Percentiles rank a stretch among this genome's conserved stretches.
These are phyloP conservation scores for Marasmius oreades DNA, from an alignment of 1,284 basidiomycete genomes.

Conservation along the genomic window DNA sequence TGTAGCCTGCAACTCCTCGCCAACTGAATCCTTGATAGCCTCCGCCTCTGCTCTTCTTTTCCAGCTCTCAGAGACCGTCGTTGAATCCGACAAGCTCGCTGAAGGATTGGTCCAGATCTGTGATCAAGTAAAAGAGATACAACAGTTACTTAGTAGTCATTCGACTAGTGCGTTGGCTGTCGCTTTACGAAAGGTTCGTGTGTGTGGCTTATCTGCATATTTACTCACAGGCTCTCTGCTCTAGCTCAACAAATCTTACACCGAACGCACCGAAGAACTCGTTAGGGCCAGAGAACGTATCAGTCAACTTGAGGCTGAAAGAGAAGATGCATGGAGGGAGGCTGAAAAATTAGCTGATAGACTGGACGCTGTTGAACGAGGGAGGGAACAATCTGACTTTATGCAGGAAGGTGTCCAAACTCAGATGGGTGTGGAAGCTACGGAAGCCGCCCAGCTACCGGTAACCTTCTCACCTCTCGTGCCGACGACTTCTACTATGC, in stretches of 20 bases:
- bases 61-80: constrained; percentile 58
- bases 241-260: constrained; percentile 66
- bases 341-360: constrained; percentile 70
- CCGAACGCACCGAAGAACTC: constrained; percentile 58
- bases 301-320: constrained; percentile 56
- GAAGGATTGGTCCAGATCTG: constrained; percentile 52
- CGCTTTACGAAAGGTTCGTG: constrained; percentile 61
- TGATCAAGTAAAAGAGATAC: constrained; percentile 64
- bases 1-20: constrained; percentile 8
- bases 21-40: constrained; percentile 23
- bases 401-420: too few relatives aligned
- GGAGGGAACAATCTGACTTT: too few relatives aligned
- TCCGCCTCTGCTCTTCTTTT: constrained; percentile 38
- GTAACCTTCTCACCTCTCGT: too few relatives aligned
- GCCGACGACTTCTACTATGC: too few relatives aligned
- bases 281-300: constrained; percentile 43
- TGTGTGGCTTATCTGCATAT: constrained; percentile 1
- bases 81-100: constrained; percentile 55
- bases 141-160: constrained; percentile 57
- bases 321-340: constrained; percentile 78
- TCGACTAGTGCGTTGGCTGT: constrained; percentile 70
- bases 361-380: constrained; percentile 48
- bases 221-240: constrained; percentile 7
- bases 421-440: too few relatives aligned
- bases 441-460: too few relatives aligned